Evolutionary conservation across 2,329 filamentous ascomycete species (phyloP), one percentile per base, ranked within the genome.

Genomic region (Neonectria neomacrospora): DNA sequence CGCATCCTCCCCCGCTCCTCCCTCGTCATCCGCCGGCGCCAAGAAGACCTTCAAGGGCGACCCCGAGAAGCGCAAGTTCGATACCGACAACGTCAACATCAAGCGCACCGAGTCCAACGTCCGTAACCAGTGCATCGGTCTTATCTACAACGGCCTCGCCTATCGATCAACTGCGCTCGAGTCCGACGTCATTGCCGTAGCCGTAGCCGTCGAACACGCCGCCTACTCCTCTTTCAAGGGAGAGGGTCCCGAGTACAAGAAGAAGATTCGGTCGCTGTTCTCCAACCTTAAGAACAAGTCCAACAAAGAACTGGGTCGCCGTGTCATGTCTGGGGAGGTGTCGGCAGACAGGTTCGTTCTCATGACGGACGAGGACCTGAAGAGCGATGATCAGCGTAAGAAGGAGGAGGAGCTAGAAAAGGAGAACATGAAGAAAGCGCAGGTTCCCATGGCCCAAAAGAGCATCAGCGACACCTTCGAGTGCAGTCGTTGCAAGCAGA

Each of bases 391-490:
- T 78, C 91, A 92, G 79, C 88, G 90, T 65, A 88, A 88, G 72
- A 87, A 90, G 75, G 94, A 97, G 71, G 82, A 87, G 71, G 88
- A 89, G 77, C 85, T 97, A 54, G 86, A 94, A 76, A 89, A 92
- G 80, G 93, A 97, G 80, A 99, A 99, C 80, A 94, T 98, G 92
- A 94, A 94, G 83, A 93, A 95, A 80, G 93, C 96, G 1, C 96
- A 98, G 89, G 94, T 97, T 11, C 92, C 95, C 61, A 91, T 94
- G 84, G 91, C 89, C 18, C 91, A 97, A 80, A 96, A 94, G 85
- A 94, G 91, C 76, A 93, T 97, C 81, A 94, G 90, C 77, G 91
- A 91, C 76, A 92, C 90, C 61, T 85, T 98, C 74, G 90, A 93
- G 80, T 99, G 96, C 81, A 88, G 93, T 75, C 94, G 94, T 79